phyloP scores from a whole-genome alignment of 192 early-diverging fungal genomes.

The Coemansia reversa region DNA sequence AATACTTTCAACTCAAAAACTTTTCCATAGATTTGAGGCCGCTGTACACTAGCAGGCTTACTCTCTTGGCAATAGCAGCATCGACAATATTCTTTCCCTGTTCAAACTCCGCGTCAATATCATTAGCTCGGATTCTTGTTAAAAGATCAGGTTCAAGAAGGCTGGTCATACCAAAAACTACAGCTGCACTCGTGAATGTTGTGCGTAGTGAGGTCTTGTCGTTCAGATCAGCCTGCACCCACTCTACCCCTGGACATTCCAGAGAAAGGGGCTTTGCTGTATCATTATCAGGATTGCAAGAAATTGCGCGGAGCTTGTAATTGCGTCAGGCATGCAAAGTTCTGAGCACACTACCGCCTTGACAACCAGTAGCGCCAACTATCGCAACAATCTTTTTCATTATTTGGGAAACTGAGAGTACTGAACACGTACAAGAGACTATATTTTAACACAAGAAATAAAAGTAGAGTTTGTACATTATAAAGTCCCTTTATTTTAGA shows the following conservation, averaged over 20 bases:
- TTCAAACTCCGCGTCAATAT: slow-evolving; percentile 24
- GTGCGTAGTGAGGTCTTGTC: slow-evolving; percentile 15
- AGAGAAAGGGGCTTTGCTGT: slow-evolving; percentile 2
- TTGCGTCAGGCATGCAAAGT: slow-evolving; percentile 17
- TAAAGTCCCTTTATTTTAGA: neutral
- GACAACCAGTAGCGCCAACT: slow-evolving; percentile 34
- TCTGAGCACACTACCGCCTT: slow-evolving; percentile 39
- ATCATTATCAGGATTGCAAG: slow-evolving; percentile 11
- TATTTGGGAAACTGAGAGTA: too few species aligned
- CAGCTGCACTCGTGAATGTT: slow-evolving; percentile 17
- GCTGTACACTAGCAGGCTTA: slow-evolving; percentile 18
- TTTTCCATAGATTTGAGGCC: slow-evolving; percentile 32
- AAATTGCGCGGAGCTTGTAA: slow-evolving; percentile 30
- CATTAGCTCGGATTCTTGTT: slow-evolving; percentile 1
- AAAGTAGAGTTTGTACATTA: too few species aligned
- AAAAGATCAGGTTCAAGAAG: slow-evolving; percentile 6
- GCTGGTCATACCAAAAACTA: slow-evolving; percentile 32
- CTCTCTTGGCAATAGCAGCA: slow-evolving; percentile 24
- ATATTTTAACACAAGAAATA: too few species aligned
- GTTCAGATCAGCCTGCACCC: slow-evolving; percentile 23
- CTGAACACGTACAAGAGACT: too few species aligned
- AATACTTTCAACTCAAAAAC: slow-evolving; percentile 25
- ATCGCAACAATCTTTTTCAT: slow-evolving; percentile 30
- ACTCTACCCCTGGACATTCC: slow-evolving; percentile 28
- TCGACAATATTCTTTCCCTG: slow-evolving; percentile 40